Conservation (phyloP, 2,329 filamentous ascomycete species). For the Thermothelomyces thermophilus region DNA sequence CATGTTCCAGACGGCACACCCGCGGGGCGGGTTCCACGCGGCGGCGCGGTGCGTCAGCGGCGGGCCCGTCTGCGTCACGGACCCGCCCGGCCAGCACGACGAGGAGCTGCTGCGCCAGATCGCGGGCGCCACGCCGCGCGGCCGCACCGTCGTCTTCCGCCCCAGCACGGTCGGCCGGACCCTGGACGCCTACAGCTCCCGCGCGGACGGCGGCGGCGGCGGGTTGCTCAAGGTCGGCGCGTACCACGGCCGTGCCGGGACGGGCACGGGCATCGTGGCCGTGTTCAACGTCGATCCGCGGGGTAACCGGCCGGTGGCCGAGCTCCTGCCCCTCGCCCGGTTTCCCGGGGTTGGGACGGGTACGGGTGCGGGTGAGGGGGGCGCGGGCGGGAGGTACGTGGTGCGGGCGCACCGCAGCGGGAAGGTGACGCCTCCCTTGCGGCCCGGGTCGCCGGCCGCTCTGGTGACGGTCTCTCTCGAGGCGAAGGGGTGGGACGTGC, state of each 20-base stretch:
- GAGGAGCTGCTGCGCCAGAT: slow-evolving; percentile 70
- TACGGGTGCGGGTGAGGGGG: too few species aligned
- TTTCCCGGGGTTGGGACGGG: slow-evolving; percentile 61
- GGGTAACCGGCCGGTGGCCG: slow-evolving; percentile 52
- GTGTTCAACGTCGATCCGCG: slow-evolving; percentile 66
- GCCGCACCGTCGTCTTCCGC: slow-evolving; percentile 72
- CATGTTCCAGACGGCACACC: slow-evolving; percentile 54
- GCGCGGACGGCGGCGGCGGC: slow-evolving; percentile 29
- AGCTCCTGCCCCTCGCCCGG: slow-evolving; percentile 61
- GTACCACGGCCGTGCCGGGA: slow-evolving; percentile 61
- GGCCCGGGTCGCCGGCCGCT: slow-evolving; percentile 36
- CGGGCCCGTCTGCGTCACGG: slow-evolving; percentile 91
- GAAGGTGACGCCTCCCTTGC: slow-evolving; percentile 48
- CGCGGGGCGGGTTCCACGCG: slow-evolving; percentile 72
- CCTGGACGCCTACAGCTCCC: slow-evolving; percentile 69
- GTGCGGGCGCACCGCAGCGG: slow-evolving; percentile 67
- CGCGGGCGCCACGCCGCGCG: slow-evolving; percentile 64
- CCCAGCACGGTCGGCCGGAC: slow-evolving; percentile 69
- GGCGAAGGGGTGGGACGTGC: slow-evolving; percentile 68
- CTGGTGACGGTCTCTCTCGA: slow-evolving; percentile 59
- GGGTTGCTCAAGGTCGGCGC: slow-evolving; percentile 69
- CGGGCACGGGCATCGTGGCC: slow-evolving; percentile 70
- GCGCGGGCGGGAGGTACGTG: slow-evolving; percentile 54
- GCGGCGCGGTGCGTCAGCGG: slow-evolving; percentile 85
- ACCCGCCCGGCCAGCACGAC: slow-evolving; percentile 77